Evolutionary conservation across 352 stramenopile species (phyloP), one percentile per base, ranked within the genome.

Genomic region (Phytophthora rubi): DNA sequence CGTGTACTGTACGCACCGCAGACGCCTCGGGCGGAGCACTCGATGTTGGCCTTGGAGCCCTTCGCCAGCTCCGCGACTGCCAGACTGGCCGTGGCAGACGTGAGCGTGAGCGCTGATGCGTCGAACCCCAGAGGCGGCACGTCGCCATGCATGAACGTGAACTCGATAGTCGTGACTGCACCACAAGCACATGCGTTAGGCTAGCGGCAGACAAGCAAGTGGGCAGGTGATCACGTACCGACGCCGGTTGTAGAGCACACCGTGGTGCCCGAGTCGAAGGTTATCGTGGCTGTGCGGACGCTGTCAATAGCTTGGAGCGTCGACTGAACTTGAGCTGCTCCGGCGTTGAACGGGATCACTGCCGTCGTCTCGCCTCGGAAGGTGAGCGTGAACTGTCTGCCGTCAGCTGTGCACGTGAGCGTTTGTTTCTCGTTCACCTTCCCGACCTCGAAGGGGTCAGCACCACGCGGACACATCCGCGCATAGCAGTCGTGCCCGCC

Each of bases 391-490:
- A 96, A 94, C 15, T 80, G 56, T 2, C 83, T 83, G 32, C 76
- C 81, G 49, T 88, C 67, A 7, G 81, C 85, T 15, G 57, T 72
- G 68, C 86, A 94, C 6, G 63, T 69, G 4, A 94, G 53, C 2
- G 73, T 88, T 60, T 93, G 86, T 48, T 86, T 85, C 67, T 94
- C 86, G 53, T 94, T 89, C 48, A 91, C 81, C 39, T 78, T 86
- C 30, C 77, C 85, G 0, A 68, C 73, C 9, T 92, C 81, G 51
- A 89, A 85, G 23, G 90, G 92, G 56, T 98, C 92, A 30, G 95
- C 94, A 42, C 93, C 95, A 9, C 89, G 75, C 16, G 92, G 93
- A 66, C 95, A 99, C 62, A 92, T 94, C 18, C 83, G 77, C 39
- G 83, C 62, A 15, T 78, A 84, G 81, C 96, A 98, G 49, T 89